Conservation (phyloP, 768 basidiomycete genomes). For the Gautieria morchelliformis region DNA sequence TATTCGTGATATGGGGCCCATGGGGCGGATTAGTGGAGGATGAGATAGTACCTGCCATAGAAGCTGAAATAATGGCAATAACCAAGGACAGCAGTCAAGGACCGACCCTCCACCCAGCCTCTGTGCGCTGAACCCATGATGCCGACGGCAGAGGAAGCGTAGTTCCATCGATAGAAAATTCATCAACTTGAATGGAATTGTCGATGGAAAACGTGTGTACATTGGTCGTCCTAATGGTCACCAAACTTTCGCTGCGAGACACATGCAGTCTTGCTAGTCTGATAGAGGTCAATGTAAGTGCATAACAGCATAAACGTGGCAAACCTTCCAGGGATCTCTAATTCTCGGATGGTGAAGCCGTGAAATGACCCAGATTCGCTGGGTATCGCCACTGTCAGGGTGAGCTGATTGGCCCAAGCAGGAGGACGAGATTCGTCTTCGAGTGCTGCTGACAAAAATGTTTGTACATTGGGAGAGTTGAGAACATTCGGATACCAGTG, state of each 20-base stretch:
- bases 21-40: slow-evolving; percentile 15
- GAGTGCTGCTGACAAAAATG: slow-evolving; percentile 39
- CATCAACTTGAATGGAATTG: slow-evolving; percentile 11
- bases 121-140: slow-evolving; percentile 4
- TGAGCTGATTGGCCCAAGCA: slow-evolving; percentile 32
- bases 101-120: slow-evolving; percentile 2
- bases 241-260: slow-evolving; percentile 8
- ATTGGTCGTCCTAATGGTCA: slow-evolving; percentile 21
- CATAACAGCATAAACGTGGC: slow-evolving; percentile 12
- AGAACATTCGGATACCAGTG: slow-evolving; percentile 70
- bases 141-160: not conserved
- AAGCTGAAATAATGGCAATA: not conserved
- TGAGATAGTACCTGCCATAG: slow-evolving; percentile 2
- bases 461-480: slow-evolving; percentile 40
- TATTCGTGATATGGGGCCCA: slow-evolving; percentile 58
- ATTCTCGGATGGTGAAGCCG: slow-evolving; percentile 55
- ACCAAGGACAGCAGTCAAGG: slow-evolving; percentile 2
- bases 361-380: slow-evolving; percentile 58
- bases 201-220: slow-evolving; percentile 22
- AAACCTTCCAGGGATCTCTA: slow-evolving; percentile 62
- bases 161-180: slow-evolving; percentile 6
- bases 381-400: slow-evolving; percentile 64
- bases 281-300: slow-evolving; percentile 21
- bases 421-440: slow-evolving; percentile 9
- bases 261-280: slow-evolving; percentile 7